These are phyloP conservation scores for Pythium inflatum DNA, from an alignment of 352 stramenopile species.

Conservation along the genomic window DNA sequence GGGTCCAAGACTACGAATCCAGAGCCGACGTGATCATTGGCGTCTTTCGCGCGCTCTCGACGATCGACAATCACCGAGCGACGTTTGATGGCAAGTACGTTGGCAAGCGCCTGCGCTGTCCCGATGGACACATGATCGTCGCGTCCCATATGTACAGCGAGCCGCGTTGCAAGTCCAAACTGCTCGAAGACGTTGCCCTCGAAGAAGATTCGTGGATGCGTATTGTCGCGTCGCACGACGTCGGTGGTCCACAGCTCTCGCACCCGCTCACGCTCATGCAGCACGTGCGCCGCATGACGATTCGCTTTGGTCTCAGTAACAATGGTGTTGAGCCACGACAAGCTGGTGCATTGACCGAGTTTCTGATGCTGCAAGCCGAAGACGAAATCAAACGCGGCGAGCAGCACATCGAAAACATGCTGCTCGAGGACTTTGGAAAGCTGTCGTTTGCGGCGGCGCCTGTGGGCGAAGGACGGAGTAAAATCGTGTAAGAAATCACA, in stretches of 20 bases:
- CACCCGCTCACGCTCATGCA: conserved; percentile 19
- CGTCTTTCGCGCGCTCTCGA: conserved; percentile 11
- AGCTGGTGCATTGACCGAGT: conserved; percentile 4
- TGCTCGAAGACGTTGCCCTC: not conserved
- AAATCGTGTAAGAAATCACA: not conserved
- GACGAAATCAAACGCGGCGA: conserved; percentile 17
- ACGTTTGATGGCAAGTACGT: conserved; percentile 14
- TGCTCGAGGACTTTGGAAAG: conserved; percentile 6
- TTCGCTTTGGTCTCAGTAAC: conserved; percentile 4
- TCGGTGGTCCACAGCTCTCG: conserved; percentile 3
- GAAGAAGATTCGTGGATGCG: conserved; percentile 27
- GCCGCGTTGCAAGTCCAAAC: conserved; percentile 2
- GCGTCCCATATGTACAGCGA: conserved; percentile 16
- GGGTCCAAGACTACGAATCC: conserved; percentile 3
- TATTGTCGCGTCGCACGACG: not conserved
- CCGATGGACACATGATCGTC: not conserved
- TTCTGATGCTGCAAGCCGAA: conserved; percentile 22
- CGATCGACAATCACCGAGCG: conserved; percentile 4
- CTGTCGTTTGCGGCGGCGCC: not conserved
- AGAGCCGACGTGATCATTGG: conserved; percentile 6
- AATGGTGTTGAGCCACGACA: not conserved
- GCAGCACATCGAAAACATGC: conserved; percentile 16
- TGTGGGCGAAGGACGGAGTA: not conserved
- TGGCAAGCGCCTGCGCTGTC: conserved; percentile 8
- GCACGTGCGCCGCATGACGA: conserved; percentile 14